These are phyloP conservation scores for Tubosaeta sp. DNA, from an alignment of 768 basidiomycete genomes.

Conservation along the genomic window DNA sequence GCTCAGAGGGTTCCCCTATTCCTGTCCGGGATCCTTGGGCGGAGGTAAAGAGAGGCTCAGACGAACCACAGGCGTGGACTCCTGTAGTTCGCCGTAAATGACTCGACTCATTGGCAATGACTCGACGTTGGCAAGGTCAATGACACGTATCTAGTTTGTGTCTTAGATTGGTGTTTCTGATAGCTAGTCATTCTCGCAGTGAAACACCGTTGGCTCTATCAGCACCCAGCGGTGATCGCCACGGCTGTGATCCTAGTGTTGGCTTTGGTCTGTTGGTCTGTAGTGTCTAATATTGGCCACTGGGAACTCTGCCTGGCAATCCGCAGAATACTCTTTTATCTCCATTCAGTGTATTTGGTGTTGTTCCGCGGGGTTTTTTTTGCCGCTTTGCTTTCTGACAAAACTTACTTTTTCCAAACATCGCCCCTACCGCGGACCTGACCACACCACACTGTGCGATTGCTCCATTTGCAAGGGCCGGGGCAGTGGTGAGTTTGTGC, in stretches of 20 bases:
- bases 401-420: not conserved
- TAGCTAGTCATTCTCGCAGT: not conserved
- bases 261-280: not conserved
- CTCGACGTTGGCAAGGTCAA: not conserved
- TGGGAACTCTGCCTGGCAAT: too few species aligned
- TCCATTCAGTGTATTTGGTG: not conserved
- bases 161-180: constrained; percentile 3
- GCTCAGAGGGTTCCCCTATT: not conserved
- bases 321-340: not conserved
- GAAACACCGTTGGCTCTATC: not conserved
- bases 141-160: not conserved
- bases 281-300: not conserved
- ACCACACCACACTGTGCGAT: not conserved
- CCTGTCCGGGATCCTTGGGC: constrained; percentile 21
- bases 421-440: not conserved
- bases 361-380: not conserved
- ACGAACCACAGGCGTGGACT: constrained; percentile 37
- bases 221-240: not conserved
- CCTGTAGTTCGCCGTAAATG: constrained; percentile 29
- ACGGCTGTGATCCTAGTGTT: not conserved
- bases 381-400: not conserved
- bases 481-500: not conserved
- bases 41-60: constrained; percentile 19
- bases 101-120: constrained; percentile 13
- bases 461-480: not conserved